Evolutionary conservation across 352 stramenopile genomes (phyloP), one percentile per base, ranked within the genome.

Genomic region (Phytophthora sp.): DNA sequence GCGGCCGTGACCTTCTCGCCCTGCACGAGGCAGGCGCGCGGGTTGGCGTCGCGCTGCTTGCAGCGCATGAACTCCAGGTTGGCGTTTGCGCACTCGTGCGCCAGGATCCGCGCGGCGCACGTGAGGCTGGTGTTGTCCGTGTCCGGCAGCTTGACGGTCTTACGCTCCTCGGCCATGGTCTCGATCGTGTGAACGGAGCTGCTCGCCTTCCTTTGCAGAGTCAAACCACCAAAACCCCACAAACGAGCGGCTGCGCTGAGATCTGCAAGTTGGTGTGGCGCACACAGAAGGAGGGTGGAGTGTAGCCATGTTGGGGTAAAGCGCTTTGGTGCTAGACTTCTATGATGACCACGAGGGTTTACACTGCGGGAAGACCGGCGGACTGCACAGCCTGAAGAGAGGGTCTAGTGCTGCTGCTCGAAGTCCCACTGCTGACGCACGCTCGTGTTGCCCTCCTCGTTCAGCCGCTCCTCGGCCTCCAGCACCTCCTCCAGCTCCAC

Each of bases 121-220:
- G 80, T 89, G 69, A 96, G 84, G 62, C 87, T 94, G 50, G 87
- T 95, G 77, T 92, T 95, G 78, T 96, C 87, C 62, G 87, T 94
- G 39, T 84, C 72, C 52, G 87, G 87, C 61, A 91, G 66, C 63
- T 77, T 67, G 62, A 79, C 79, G 54, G 56, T 67, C 68, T 85
- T 84, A 60, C 57, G 63, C 50, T 88, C 79, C 59, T 74, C 59
- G 28, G 57, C 43, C 68, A 76, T 76, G 58, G 53, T 31, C 17
- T 37, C 54, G 26, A 18, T n/a, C 4, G 9, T 50, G 18, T 46
- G 31, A 35, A 44, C n/a, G n/a, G 50, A 46, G 50, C 54, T 44
- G 27, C 39, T 66, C 38, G 38, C 58, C 26, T 64, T 26, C 17
- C 27, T 44, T 56, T 54, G 51, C 43, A 28, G 56, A 72, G 56